A percentile compares a stretch with the other conserved stretches of the same genome.
Conservation (phyloP, 371 early-diverging fungal genomes). For the Mortierella sp. region DNA sequence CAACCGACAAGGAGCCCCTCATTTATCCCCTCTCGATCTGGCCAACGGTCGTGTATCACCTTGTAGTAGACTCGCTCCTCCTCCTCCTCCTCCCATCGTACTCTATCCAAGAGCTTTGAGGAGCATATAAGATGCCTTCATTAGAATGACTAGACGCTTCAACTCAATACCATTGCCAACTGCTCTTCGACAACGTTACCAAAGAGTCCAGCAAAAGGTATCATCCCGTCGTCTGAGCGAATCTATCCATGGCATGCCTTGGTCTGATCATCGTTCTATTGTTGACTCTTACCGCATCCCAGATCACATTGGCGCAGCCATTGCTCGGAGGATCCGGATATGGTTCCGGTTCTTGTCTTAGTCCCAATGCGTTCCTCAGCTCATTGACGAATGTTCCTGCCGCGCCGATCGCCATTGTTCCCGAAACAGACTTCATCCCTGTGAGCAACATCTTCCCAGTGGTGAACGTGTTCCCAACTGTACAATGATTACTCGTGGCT, state of each 20-base stretch:
- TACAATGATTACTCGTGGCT: constrained; percentile 32
- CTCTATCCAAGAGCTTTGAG: too few relatives aligned
- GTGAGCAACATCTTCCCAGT: constrained; percentile 35
- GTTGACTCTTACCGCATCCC: neutral
- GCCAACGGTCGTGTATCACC: too few relatives aligned
- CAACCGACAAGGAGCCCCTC: neutral
- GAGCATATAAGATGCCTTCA: too few relatives aligned
- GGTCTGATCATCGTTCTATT: neutral
- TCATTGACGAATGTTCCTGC: neutral
- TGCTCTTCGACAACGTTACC: too few relatives aligned
- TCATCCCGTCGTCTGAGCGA: too few relatives aligned
- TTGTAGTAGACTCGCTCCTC: too few relatives aligned
- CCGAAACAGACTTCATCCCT: constrained; percentile 37
- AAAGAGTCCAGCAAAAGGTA: too few relatives aligned
- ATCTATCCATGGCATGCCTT: neutral
- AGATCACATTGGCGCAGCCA: neutral
- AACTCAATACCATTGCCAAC: too few relatives aligned
- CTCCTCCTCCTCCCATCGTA: too few relatives aligned
- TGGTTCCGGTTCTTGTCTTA: neutral
- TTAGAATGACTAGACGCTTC: too few relatives aligned
- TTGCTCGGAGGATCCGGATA: neutral
- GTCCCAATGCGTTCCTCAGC: neutral
- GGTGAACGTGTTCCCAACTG: constrained; percentile 36
- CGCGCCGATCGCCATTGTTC: constrained; percentile 19
- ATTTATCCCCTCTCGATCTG: too few relatives aligned